Base-by-base conservation (phyloP, 768 basidiomycete genomes). In the Kondoa subrosea region DNA sequence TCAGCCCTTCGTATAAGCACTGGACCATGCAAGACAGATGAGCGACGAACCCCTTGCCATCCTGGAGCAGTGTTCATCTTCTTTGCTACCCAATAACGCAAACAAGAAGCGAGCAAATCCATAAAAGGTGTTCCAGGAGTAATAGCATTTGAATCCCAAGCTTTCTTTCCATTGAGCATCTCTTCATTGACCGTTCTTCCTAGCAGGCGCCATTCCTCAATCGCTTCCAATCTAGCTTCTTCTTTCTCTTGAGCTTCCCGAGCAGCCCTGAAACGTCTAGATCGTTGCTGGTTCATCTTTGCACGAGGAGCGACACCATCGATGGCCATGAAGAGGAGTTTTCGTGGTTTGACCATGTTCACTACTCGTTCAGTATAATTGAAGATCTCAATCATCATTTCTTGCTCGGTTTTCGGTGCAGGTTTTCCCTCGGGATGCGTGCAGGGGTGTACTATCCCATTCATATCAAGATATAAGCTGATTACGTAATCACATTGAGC, bases 271-370 rank as follows among this genome's bases (percentile, higher is more conserved):
- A 99, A 99, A 66, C 95, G 90, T 72, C 95, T 83, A 17, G 91
- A 91, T 12, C 95, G 89, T 77, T 99, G 95, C 75, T 99, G 95
- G 76, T 99, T 99, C 95, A 99, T 99, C 80, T 99, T 99, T 56
- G 95, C 95, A 74, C 93, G 85, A 33, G 93, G 93, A 12, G 93
- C 93, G 26, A 96, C 93, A 69, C 93, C 93, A 74, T 97, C 93
- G 73, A 99, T 93, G 62, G 95, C 95, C 90, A 99, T 96, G 80
- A 96, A 91, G 61, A 99, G 81, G 17, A 99, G 80, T 77, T 89
- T 96, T 67, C 95, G 84, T 0, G 95, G 95, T 70, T 95, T 82
- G 66, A 95, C 78, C 93, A 97, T 97, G 77, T 91, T 90, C 29
- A 99, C 91, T 29, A 99, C 87, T 57, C 95, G 83, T 75, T 97